Conservation (phyloP, 129 eudicot species). For the Heracleum sosnowskyi region DNA sequence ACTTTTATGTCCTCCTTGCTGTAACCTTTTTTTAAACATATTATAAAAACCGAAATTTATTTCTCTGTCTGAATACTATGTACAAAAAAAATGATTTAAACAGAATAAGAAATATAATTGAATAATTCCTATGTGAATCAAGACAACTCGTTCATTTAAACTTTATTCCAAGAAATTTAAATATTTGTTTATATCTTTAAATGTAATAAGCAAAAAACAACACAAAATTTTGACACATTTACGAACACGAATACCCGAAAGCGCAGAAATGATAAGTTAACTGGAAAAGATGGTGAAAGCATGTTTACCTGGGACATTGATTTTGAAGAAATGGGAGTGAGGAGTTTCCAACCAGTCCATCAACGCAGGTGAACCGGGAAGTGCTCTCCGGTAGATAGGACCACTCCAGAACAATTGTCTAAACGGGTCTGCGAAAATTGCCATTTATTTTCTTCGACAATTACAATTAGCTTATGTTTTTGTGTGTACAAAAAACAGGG, state of each 20-base stretch:
- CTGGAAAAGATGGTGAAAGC: background rate
- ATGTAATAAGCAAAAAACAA: too few species aligned
- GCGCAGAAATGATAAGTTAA: too few species aligned
- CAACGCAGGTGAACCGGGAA: slow-evolving; percentile 46
- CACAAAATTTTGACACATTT: background rate
- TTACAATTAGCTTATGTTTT: background rate
- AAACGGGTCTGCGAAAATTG: slow-evolving; percentile 65
- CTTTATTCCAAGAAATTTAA: background rate
- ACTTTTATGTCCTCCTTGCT: slow-evolving; percentile 75
- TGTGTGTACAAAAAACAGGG: background rate
- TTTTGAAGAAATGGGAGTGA: slow-evolving; percentile 63
- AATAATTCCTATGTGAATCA: background rate
- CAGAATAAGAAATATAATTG: background rate
- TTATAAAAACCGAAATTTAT: background rate
- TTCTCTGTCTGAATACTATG: too few species aligned
- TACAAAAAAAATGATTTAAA: too few species aligned
- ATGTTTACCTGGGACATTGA: slow-evolving; percentile 72
- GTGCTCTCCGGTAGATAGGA: slow-evolving; percentile 34
- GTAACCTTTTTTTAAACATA: slow-evolving; percentile 32
- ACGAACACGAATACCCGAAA: background rate
- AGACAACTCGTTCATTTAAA: background rate
- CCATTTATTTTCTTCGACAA: slow-evolving; percentile 16
- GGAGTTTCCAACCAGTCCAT: slow-evolving; percentile 85
- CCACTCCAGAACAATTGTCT: slow-evolving; percentile 44
- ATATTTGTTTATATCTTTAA: too few species aligned